phyloP scores from a whole-genome alignment of 441 rosid genomes.

The Bocquillonia castaneifolia region DNA sequence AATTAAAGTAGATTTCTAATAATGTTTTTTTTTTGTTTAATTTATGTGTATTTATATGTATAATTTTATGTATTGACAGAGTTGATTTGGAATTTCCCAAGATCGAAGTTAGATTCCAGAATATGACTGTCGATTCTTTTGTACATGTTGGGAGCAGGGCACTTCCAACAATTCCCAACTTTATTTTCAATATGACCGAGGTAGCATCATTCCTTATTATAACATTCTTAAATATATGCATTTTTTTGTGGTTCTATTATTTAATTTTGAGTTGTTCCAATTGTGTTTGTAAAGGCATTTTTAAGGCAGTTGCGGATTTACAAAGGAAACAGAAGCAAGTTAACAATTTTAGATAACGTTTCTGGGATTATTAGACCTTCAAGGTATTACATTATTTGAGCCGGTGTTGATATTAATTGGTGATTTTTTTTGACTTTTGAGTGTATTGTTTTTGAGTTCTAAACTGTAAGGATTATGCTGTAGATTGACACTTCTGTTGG shows the following conservation, averaged over 20 bases:
- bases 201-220: constrained; percentile 42
- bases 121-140: constrained; percentile 70
- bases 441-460: constrained; percentile 1
- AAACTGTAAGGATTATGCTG: constrained; percentile 12
- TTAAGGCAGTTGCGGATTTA: constrained; percentile 57
- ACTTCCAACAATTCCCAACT: constrained; percentile 91
- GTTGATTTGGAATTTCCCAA: constrained; percentile 86
- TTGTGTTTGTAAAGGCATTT: constrained; percentile 42
- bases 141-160: constrained; percentile 96
- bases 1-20: no score
- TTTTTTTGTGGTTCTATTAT: neutral
- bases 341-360: constrained; percentile 71
- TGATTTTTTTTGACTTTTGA: neutral
- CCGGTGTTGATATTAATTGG: neutral
- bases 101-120: constrained; percentile 84
- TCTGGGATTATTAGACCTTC: constrained; percentile 91
- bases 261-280: neutral
- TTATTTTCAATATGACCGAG: constrained; percentile 82
- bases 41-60: no score
- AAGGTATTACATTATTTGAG: constrained; percentile 42
- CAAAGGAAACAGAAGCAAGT: constrained; percentile 59
- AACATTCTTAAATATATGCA: neutral
- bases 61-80: constrained; percentile 31
- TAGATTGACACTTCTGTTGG: constrained; percentile 85
- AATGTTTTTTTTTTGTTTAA: no score